These are phyloP conservation scores for Chrysanthemum lavandulifolium DNA, from an alignment of 129 eudicot genomes.

Conservation along the genomic window DNA sequence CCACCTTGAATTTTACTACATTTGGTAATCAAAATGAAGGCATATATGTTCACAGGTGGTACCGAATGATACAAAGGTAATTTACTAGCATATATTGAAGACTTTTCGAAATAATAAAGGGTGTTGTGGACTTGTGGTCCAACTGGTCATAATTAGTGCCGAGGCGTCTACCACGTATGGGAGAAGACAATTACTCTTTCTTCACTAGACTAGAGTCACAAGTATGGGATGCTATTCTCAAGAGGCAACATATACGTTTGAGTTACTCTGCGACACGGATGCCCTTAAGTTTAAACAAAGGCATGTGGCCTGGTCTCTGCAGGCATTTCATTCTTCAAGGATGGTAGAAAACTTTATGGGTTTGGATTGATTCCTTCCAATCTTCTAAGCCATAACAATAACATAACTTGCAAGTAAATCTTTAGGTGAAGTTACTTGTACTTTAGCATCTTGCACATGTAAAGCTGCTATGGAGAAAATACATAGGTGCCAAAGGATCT, in stretches of 20 bases:
- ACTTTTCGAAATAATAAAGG: conserved; percentile 4
- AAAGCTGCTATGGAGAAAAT: conserved; percentile 14
- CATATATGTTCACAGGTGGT: background rate
- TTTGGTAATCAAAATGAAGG: background rate
- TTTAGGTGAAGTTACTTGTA: conserved; percentile 3
- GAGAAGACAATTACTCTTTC: no score
- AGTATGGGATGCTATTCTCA: no score
- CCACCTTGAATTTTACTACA: conserved; percentile 3
- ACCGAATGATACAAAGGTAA: conserved; percentile 9
- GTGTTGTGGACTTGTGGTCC: conserved; percentile 14
- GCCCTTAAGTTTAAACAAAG: no score
- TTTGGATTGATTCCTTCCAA: conserved; percentile 5
- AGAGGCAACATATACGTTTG: no score
- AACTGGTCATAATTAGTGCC: background rate
- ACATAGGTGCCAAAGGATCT: conserved; percentile 13
- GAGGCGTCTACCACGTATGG: no score
- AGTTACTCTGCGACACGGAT: no score
- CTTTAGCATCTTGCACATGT: conserved; percentile 33
- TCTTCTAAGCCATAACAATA: background rate
- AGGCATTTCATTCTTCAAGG: no score
- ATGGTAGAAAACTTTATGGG: no score
- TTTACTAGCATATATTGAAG: background rate
- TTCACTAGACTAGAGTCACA: no score
- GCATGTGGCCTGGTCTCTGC: no score
- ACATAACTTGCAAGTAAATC: background rate